These are phyloP conservation scores for Boechera stricta DNA, from an alignment of 345 rosid species.

Conservation along the genomic window DNA sequence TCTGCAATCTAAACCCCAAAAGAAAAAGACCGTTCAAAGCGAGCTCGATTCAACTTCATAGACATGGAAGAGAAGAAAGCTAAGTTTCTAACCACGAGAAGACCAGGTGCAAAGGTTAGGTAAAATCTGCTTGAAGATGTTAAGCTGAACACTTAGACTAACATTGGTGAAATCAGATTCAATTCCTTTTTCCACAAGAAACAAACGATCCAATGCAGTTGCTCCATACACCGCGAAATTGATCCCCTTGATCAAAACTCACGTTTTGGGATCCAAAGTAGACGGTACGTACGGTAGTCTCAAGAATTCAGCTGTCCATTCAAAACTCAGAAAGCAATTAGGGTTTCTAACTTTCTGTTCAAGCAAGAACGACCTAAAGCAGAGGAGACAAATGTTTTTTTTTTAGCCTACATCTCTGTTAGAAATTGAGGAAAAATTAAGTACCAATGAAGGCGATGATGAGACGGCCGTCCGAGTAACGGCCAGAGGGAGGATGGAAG, in stretches of 20 bases:
- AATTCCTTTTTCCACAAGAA: slow-evolving; percentile 47
- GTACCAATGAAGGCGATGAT: slow-evolving; percentile 60
- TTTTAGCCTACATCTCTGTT: not conserved
- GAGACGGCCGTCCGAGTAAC: slow-evolving; percentile 57
- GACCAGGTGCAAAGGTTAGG: slow-evolving; percentile 48
- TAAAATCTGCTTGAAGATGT: slow-evolving; percentile 51
- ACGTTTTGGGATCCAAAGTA: slow-evolving; percentile 42
- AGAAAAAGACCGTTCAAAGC: not conserved
- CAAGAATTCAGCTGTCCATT: slow-evolving; percentile 48
- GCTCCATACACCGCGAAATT: slow-evolving; percentile 63
- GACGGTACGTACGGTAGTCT: slow-evolving; percentile 51
- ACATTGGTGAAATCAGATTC: slow-evolving; percentile 27
- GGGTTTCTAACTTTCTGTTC: not conserved
- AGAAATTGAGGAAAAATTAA: not conserved
- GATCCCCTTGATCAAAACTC: slow-evolving; percentile 47
- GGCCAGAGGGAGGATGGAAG: slow-evolving; percentile 54
- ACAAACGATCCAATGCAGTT: slow-evolving; percentile 48
- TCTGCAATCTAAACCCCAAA: slow-evolving; percentile 42
- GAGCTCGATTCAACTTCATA: not conserved
- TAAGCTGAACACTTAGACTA: slow-evolving; percentile 49
- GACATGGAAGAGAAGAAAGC: not conserved
- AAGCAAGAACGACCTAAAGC: slow-evolving; percentile 11
- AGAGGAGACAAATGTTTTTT: not conserved
- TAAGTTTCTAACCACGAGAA: slow-evolving; percentile 37
- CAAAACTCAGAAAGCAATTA: not conserved